phyloP scores from a whole-genome alignment of 192 early-diverging fungal genomes.

The Coemansia sp. region DNA sequence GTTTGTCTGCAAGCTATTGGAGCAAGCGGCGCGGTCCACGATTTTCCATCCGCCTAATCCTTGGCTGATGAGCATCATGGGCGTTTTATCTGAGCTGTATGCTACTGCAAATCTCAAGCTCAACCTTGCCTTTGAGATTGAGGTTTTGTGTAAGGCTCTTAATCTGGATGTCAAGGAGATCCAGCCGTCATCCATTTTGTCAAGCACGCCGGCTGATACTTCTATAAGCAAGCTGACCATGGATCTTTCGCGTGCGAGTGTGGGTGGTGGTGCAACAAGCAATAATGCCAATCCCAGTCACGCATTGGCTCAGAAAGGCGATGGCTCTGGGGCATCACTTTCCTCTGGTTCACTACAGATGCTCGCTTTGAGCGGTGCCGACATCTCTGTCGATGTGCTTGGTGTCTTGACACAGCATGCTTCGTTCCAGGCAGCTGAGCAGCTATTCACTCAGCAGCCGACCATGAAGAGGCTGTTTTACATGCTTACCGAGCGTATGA shows the following conservation, averaged over 20 bases:
- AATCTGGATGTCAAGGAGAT: slow-evolving; percentile 79
- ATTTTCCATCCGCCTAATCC: slow-evolving; percentile 96
- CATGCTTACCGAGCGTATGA: slow-evolving; percentile 84
- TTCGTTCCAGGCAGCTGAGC: slow-evolving; percentile 76
- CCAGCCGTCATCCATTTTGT: slow-evolving; percentile 40
- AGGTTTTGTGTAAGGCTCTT: slow-evolving; percentile 94
- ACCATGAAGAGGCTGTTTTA: slow-evolving; percentile 86
- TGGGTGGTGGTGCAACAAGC: slow-evolving; percentile 18
- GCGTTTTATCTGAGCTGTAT: slow-evolving; percentile 90
- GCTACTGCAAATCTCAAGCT: slow-evolving; percentile 91
- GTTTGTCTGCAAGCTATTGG: slow-evolving; percentile 97
- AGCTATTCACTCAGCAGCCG: slow-evolving; percentile 82
- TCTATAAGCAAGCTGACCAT: slow-evolving; percentile 22
- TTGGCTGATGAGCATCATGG: slow-evolving; percentile 96
- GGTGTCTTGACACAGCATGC: slow-evolving; percentile 50
- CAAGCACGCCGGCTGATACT: slow-evolving; percentile 11
- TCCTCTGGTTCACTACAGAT: slow-evolving; percentile 25
- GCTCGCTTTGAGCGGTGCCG: slow-evolving; percentile 36
- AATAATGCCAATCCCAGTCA: not conserved
- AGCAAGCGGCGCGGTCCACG: slow-evolving; percentile 79
- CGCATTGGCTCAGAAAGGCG: not conserved
- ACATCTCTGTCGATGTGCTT: slow-evolving; percentile 51
- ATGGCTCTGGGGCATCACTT: not conserved
- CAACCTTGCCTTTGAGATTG: slow-evolving; percentile 97
- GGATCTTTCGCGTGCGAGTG: slow-evolving; percentile 30